Evolutionary conservation across 2,329 filamentous ascomycete genomes (phyloP).

Genomic region (Chaetomium globosum): DNA sequence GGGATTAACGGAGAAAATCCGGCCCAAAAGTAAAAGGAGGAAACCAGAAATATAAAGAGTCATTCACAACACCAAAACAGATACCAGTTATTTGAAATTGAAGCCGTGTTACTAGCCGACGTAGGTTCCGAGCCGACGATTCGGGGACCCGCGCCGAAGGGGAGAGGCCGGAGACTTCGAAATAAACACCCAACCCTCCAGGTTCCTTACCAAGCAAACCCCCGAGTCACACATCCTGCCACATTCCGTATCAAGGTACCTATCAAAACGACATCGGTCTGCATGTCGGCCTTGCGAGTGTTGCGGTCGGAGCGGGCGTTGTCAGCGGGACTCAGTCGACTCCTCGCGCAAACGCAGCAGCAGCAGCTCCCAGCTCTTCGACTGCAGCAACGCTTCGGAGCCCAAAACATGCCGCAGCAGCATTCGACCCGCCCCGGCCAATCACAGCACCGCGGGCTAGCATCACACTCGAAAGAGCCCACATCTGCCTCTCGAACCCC

Average conservation of each 20-base stretch:
- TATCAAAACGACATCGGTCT: conserved; percentile 3
- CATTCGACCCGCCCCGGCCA: conserved; percentile 34
- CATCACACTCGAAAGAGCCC: conserved; percentile 35
- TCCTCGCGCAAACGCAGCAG: conserved; percentile 3
- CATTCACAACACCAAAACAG: neutral
- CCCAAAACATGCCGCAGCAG: conserved; percentile 33
- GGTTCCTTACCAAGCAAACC: neutral
- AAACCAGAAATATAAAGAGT: neutral
- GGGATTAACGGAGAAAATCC: neutral
- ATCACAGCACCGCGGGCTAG: conserved; percentile 37
- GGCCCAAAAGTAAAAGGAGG: neutral
- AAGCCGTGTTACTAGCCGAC: conserved; percentile 6
- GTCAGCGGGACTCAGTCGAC: conserved; percentile 16
- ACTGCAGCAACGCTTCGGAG: conserved; percentile 22
- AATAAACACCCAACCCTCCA: neutral
- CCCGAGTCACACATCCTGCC: neutral
- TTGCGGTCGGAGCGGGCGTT: conserved; percentile 30
- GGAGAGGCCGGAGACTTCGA: neutral
- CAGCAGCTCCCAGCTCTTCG: neutral
- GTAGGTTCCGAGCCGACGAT: conserved; percentile 18
- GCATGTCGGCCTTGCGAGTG: conserved; percentile 33
- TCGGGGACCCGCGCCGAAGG: conserved; percentile 30
- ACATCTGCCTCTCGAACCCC: conserved; percentile 32
- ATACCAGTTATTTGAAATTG: neutral
- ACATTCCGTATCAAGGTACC: conserved; percentile 3